Conservation (phyloP, 1,139 yeast species). For the Hyphopichia fennica region DNA sequence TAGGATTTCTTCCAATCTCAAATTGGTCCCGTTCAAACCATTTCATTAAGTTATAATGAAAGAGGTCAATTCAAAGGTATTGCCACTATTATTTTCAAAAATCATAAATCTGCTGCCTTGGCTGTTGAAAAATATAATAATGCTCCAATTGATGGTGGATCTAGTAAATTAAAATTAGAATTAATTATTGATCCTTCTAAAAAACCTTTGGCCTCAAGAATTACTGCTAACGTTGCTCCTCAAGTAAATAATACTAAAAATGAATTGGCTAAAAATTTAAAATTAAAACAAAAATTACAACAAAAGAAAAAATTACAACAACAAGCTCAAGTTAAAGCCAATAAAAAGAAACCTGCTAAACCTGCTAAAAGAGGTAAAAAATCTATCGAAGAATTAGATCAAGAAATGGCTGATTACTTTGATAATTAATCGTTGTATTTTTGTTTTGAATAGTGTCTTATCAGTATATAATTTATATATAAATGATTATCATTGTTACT, state of each 20-base stretch:
- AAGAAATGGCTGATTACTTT: slow-evolving; percentile 89
- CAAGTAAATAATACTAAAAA: slow-evolving; percentile 7
- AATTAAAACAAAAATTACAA: slow-evolving; percentile 8
- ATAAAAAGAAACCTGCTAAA: slow-evolving; percentile 12
- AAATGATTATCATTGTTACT: background rate
- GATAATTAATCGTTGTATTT: slow-evolving; percentile 16
- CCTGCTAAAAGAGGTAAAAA: slow-evolving; percentile 59
- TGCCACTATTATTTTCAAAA: slow-evolving; percentile 80
- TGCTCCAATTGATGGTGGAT: slow-evolving; percentile 91
- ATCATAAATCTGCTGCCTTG: slow-evolving; percentile 59
- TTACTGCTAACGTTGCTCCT: slow-evolving; percentile 47
- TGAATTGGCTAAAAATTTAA: slow-evolving; percentile 16
- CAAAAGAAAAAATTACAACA: slow-evolving; percentile 12
- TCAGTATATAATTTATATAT: no score
- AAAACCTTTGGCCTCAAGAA: slow-evolving; percentile 74
- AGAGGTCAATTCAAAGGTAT: slow-evolving; percentile 90
- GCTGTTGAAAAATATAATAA: slow-evolving; percentile 89
- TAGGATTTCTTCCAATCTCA: slow-evolving; percentile 89
- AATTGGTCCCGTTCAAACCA: slow-evolving; percentile 79
- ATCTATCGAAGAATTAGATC: slow-evolving; percentile 87
- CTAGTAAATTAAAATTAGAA: slow-evolving; percentile 75
- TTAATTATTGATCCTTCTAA: slow-evolving; percentile 82
- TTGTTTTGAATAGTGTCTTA: background rate
- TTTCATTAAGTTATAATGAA: slow-evolving; percentile 78
- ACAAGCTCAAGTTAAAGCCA: slow-evolving; percentile 32